A percentile compares a stretch with the other conserved stretches of the same genome.
Conservation (phyloP, 2,329 filamentous ascomycete species). For the Fusarium continuum region DNA sequence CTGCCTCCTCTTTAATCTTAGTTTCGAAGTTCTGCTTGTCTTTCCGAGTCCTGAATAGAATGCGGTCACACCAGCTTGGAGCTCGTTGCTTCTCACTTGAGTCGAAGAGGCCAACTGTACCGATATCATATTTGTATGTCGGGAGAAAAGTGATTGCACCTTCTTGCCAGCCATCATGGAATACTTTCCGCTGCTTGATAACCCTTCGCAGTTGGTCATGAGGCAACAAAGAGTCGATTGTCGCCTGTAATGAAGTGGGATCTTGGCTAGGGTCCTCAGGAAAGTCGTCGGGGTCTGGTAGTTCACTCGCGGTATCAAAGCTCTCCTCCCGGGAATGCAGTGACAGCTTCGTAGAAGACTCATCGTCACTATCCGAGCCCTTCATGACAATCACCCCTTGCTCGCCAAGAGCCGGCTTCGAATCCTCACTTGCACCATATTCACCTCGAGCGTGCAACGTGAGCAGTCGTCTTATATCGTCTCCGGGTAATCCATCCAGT, state of each 20-base stretch:
- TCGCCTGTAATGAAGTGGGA: conserved; percentile 87
- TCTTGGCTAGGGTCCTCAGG: conserved; percentile 75
- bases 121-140: conserved; percentile 97
- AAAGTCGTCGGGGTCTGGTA: conserved; percentile 74
- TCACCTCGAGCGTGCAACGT: conserved; percentile 84
- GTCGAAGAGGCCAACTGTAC: conserved; percentile 92
- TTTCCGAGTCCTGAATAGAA: conserved; percentile 81
- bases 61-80: conserved; percentile 97
- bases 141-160: conserved; percentile 88
- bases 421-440: conserved; percentile 66
- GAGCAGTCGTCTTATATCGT: conserved; percentile 86
- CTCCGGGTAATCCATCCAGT: conserved; percentile 85
- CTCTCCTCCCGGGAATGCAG: conserved; percentile 48
- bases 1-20: conserved; percentile 69
- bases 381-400: conserved; percentile 61
- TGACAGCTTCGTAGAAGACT: conserved; percentile 49
- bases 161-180: conserved; percentile 93
- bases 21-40: conserved; percentile 74
- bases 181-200: conserved; percentile 79
- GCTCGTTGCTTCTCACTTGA: conserved; percentile 92
- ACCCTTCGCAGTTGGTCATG: conserved; percentile 86
- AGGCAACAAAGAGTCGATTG: conserved; percentile 83
- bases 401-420: conserved; percentile 53
- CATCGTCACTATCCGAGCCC: conserved; percentile 58
- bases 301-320: conserved; percentile 53